Evolutionary conservation across 2,329 filamentous ascomycete genomes (phyloP).

Genomic region (Elsinoe australis): DNA sequence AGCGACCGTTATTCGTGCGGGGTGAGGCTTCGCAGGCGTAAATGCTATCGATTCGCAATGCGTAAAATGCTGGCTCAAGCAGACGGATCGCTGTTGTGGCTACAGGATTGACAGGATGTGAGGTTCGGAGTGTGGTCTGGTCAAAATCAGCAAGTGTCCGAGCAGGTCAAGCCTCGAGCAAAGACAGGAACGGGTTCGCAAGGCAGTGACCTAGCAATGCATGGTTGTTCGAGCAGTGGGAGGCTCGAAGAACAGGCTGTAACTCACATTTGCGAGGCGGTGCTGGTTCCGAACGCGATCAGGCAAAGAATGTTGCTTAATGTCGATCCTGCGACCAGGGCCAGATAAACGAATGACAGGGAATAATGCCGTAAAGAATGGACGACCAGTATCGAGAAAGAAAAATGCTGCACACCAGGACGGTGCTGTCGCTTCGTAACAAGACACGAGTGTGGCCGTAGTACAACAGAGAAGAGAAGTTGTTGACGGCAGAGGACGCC

Average conservation of each 20-base stretch:
- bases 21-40: not conserved
- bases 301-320: slow-evolving; percentile 13
- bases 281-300: slow-evolving; percentile 10
- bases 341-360: slow-evolving; percentile 6
- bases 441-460: no score
- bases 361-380: slow-evolving; percentile 10
- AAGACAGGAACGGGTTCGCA: not conserved
- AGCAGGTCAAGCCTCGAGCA: not conserved
- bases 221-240: not conserved
- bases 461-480: not conserved
- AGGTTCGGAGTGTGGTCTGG: no score
- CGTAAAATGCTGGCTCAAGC: not conserved
- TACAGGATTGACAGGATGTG: no score
- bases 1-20: slow-evolving; percentile 7
- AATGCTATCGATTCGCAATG: not conserved
- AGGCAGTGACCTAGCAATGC: not conserved
- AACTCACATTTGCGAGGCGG: slow-evolving; percentile 9
- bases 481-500: not conserved
- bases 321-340: slow-evolving; percentile 15
- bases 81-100: not conserved
- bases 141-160: not conserved
- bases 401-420: not conserved
- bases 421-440: no score
- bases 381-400: slow-evolving; percentile 3
- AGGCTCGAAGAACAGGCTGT: slow-evolving; percentile 4